phyloP scores from a whole-genome alignment of 805 yeast species.

The Ogataea paraovalis region DNA sequence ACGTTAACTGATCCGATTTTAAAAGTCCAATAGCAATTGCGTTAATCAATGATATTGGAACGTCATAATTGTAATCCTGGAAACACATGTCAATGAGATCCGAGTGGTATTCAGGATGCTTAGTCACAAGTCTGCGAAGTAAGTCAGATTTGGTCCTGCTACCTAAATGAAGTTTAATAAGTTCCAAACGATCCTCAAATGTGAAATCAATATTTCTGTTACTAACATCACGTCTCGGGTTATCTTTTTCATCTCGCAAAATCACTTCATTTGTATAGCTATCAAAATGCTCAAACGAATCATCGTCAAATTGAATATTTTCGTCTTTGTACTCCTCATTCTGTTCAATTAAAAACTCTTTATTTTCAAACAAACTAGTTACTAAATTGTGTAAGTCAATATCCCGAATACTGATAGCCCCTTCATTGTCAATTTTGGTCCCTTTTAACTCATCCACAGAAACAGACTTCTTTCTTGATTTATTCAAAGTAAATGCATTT shows the following conservation, averaged over 20 bases:
- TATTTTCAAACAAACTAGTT: conserved; percentile 1
- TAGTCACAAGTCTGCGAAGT: conserved; percentile 12
- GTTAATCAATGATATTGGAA: conserved; percentile 24
- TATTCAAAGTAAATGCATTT: not conserved
- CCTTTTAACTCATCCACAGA: not conserved
- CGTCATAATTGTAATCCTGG: conserved; percentile 19
- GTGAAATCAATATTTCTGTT: not conserved
- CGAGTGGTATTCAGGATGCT: conserved; percentile 13
- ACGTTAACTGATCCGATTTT: conserved; percentile 5
- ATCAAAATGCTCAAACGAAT: conserved; percentile 1
- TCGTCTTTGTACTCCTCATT: not conserved
- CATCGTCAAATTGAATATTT: not conserved
- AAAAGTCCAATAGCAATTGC: conserved; percentile 25
- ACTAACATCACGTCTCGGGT: not conserved
- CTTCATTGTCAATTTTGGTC: not conserved
- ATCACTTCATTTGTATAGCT: not conserved
- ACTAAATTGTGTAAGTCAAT: not conserved
- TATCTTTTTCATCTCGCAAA: not conserved
- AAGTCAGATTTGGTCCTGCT: conserved; percentile 18
- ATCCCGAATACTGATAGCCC: not conserved
- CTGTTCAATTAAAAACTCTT: not conserved
- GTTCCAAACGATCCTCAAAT: conserved; percentile 10
- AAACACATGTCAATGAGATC: conserved; percentile 13
- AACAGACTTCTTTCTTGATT: not conserved
- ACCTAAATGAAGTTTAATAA: conserved; percentile 11